Percentiles rank a stretch among this genome's conserved stretches.
Evolutionary conservation across 305 asterid species (phyloP).

Genomic region (Solanum chacoense): DNA sequence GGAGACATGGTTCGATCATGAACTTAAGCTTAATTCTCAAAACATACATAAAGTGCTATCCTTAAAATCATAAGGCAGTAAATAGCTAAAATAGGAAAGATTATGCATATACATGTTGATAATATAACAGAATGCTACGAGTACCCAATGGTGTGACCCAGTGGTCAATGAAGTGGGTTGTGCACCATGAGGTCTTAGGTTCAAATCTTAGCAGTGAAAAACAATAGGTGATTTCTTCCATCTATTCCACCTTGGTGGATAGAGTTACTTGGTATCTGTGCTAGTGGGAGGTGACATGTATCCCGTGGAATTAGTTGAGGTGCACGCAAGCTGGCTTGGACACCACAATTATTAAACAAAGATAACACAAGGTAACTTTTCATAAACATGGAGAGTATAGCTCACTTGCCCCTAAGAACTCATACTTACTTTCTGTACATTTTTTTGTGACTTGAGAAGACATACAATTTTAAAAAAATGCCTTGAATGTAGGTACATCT

Average conservation of each 20-base stretch:
- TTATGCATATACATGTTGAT: background rate
- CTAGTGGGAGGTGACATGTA: background rate
- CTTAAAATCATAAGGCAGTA: background rate
- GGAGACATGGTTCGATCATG: background rate
- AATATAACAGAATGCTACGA: background rate
- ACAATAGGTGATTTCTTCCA: background rate
- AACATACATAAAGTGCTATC: background rate
- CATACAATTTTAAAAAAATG: background rate
- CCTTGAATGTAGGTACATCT: background rate
- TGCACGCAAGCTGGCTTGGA: background rate
- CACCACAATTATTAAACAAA: background rate
- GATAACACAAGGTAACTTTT: background rate
- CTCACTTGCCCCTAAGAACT: background rate
- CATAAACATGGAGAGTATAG: background rate
- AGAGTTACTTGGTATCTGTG: background rate
- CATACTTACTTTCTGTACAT: background rate
- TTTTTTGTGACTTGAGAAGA: background rate
- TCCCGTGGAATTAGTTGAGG: background rate
- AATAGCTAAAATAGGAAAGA: background rate
- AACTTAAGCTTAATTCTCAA: background rate
- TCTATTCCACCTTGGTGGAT: background rate
- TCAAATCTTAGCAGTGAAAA: background rate
- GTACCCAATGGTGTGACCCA: background rate
- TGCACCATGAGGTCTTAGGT: background rate
- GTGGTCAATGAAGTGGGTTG: background rate